Percentiles rank a stretch among this genome's conserved stretches.
phyloP scores from a whole-genome alignment of 1,139 yeast genomes.

The Yamadazyma atmosphaerica region DNA sequence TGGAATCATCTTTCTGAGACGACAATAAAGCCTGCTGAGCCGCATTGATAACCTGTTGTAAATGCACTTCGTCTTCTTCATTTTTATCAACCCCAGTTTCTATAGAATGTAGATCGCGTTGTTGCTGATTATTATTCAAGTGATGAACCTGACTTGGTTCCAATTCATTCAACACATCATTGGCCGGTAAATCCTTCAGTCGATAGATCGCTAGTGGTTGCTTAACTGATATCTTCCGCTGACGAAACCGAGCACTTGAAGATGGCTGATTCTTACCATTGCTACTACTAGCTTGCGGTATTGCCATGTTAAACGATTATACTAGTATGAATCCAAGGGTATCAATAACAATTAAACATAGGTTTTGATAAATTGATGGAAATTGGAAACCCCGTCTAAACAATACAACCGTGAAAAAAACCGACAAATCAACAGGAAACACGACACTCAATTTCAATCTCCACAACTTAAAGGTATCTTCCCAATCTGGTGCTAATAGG shows the following conservation, averaged over 20 bases:
- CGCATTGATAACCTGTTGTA: conserved; percentile 85
- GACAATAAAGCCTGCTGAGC: conserved; percentile 61
- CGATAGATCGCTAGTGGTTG: conserved; percentile 80
- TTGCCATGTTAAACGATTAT: conserved; percentile 22
- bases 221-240: conserved; percentile 87
- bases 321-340: background rate
- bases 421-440: background rate
- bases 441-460: no score
- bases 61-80: conserved; percentile 96
- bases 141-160: conserved; percentile 50
- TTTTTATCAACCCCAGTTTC: conserved; percentile 99
- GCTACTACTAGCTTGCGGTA: conserved; percentile 28
- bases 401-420: no score
- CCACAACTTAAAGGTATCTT: no score
- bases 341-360: background rate
- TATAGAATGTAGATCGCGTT: conserved; percentile 82
- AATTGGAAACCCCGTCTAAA: background rate
- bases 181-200: conserved; percentile 77
- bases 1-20: conserved; percentile 22
- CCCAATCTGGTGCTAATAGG: no score
- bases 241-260: conserved; percentile 76
- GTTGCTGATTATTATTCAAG: conserved; percentile 50
- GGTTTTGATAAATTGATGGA: background rate
- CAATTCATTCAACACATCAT: conserved; percentile 51
- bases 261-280: conserved; percentile 37